A percentile compares a stretch with the other conserved stretches of the same genome.
These are phyloP conservation scores for Nicotiana tabacum DNA, from an alignment of 257 asterid genomes.

Conservation along the genomic window DNA sequence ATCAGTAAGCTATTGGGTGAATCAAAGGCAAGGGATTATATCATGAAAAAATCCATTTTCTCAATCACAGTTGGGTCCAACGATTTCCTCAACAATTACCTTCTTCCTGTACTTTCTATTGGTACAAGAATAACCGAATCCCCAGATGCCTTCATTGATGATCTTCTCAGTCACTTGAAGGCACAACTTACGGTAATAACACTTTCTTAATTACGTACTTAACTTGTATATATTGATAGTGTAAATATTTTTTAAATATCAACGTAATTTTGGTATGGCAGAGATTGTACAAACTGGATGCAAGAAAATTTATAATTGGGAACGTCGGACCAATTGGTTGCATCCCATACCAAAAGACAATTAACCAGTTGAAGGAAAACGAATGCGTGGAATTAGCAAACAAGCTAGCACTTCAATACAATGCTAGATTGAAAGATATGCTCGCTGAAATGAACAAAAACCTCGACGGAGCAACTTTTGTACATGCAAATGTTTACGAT, in stretches of 20 bases:
- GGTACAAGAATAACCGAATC: constrained; percentile 64
- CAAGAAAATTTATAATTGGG: constrained; percentile 69
- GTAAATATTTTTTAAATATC: no score
- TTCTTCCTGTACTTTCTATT: constrained; percentile 64
- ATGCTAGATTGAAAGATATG: constrained; percentile 60
- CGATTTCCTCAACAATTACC: constrained; percentile 86
- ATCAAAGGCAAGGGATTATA: constrained; percentile 61
- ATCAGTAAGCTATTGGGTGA: constrained; percentile 55
- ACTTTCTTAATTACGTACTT: no score
- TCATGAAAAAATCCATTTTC: constrained; percentile 57
- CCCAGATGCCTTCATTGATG: constrained; percentile 70
- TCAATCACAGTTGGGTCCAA: constrained; percentile 82
- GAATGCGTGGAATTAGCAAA: constrained; percentile 80
- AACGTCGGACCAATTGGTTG: constrained; percentile 96
- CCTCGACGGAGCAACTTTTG: constrained; percentile 65
- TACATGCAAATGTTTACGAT: constrained; percentile 72
- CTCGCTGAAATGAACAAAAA: constrained; percentile 46
- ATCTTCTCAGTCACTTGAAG: constrained; percentile 54
- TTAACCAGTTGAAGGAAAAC: constrained; percentile 48
- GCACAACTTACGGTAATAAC: constrained; percentile 66
- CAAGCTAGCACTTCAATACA: constrained; percentile 71
- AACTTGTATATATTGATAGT: no score
- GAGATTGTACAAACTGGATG: constrained; percentile 81
- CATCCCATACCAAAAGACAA: constrained; percentile 86
- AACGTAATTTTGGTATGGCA: constrained; percentile 13